Percentiles rank a stretch among this genome's conserved stretches.
Conservation (phyloP, 345 rosid genomes). For the Brassica juncea region DNA sequence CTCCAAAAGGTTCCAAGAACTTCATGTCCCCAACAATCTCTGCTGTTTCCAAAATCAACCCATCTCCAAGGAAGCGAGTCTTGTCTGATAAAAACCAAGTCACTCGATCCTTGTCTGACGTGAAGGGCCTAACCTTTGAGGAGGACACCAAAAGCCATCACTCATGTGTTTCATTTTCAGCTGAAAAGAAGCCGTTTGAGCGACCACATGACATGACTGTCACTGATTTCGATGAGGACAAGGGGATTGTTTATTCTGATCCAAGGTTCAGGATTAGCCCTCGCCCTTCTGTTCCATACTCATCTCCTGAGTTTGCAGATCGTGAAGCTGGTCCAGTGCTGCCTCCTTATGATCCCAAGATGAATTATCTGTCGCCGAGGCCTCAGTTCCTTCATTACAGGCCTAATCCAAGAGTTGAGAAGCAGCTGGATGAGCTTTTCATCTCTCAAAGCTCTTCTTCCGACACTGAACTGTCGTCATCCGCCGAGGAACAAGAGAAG, state of each 20-base stretch:
- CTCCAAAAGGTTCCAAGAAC: constrained; percentile 57
- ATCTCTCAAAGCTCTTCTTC: constrained; percentile 49
- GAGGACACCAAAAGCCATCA: constrained; percentile 43
- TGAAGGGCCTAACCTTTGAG: constrained; percentile 35
- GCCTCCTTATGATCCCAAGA: constrained; percentile 61
- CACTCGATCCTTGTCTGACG: constrained; percentile 43
- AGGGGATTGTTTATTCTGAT: constrained; percentile 52
- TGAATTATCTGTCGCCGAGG: constrained; percentile 64
- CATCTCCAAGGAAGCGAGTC: constrained; percentile 76
- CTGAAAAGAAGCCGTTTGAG: constrained; percentile 30
- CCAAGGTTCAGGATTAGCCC: constrained; percentile 51
- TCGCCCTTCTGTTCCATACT: constrained; percentile 30
- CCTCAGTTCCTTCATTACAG: constrained; percentile 65
- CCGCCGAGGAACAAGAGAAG: constrained; percentile 45
- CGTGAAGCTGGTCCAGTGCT: constrained; percentile 58
- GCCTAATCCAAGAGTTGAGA: constrained; percentile 60
- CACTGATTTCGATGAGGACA: constrained; percentile 40
- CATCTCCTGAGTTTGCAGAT: constrained; percentile 52
- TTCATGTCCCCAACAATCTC: constrained; percentile 93
- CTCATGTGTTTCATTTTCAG: constrained; percentile 47
- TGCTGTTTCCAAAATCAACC: constrained; percentile 69
- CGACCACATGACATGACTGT: constrained; percentile 39
- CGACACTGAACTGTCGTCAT: constrained; percentile 45
- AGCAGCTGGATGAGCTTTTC: constrained; percentile 56
- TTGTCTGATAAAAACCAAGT: constrained; percentile 64